Evolutionary conservation across 768 basidiomycete genomes (phyloP).

Genomic region (Tricholoma hemisulphureum): DNA sequence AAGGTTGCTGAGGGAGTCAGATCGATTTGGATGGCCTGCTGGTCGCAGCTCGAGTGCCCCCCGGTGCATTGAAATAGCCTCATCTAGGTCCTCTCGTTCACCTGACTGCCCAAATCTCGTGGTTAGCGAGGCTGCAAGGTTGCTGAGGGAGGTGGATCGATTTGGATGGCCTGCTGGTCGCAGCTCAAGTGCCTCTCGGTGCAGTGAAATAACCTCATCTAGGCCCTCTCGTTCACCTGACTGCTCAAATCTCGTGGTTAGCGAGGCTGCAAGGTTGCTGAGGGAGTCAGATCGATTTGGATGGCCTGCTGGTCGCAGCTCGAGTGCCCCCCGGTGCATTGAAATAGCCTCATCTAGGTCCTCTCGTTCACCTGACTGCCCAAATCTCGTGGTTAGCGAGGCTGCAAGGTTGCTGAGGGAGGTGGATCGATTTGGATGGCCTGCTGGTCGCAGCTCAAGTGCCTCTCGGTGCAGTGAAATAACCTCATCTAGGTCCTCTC

Average conservation of each 20-base stretch:
- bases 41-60: slow-evolving; percentile 12
- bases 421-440: background rate
- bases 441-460: background rate
- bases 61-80: slow-evolving; percentile 16
- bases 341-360: slow-evolving; percentile 15
- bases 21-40: slow-evolving; percentile 7
- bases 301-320: slow-evolving; percentile 10
- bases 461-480: background rate
- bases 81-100: slow-evolving; percentile 15
- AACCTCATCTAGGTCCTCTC: background rate
- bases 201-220: slow-evolving; percentile 15
- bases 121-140: slow-evolving; percentile 11
- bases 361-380: slow-evolving; percentile 12
- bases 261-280: background rate
- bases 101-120: slow-evolving; percentile 20
- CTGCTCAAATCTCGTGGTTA: slow-evolving; percentile 4
- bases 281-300: slow-evolving; percentile 9
- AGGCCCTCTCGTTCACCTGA: slow-evolving; percentile 2
- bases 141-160: slow-evolving; percentile 7
- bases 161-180: slow-evolving; percentile 7
- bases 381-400: background rate
- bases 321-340: slow-evolving; percentile 7
- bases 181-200: slow-evolving; percentile 7
- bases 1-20: slow-evolving; percentile 13
- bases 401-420: background rate